Evolutionary conservation across 306 rosid species (phyloP).

Genomic region (Lathyrus oleraceus): DNA sequence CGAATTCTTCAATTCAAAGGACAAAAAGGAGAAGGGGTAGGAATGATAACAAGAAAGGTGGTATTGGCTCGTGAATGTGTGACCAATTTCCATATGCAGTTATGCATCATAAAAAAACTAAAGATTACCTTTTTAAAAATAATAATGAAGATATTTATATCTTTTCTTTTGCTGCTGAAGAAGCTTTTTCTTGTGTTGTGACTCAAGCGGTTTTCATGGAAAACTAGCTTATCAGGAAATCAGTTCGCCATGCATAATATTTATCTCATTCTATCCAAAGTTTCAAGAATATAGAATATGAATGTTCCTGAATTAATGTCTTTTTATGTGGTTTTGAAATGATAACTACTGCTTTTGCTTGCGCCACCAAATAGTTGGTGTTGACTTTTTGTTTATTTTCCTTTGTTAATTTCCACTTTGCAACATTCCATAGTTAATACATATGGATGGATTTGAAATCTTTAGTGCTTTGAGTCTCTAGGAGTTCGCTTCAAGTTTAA

Average conservation of each 20-base stretch:
- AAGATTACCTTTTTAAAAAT: neutral
- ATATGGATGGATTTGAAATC: constrained; percentile 45
- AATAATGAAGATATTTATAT: neutral
- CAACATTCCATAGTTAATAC: constrained; percentile 25
- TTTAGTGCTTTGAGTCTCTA: constrained; percentile 44
- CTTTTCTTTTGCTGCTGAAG: constrained; percentile 13
- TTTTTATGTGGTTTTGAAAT: constrained; percentile 27
- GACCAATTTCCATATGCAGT: constrained; percentile 8
- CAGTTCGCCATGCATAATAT: too few species aligned
- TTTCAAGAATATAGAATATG: too few species aligned
- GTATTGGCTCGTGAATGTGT: too few species aligned
- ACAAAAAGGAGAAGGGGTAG: too few species aligned
- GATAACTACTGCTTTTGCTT: too few species aligned
- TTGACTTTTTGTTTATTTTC: constrained; percentile 3
- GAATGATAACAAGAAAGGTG: too few species aligned
- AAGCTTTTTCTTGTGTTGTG: constrained; percentile 5
- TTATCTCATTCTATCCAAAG: too few species aligned
- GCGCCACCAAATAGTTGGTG: too few species aligned
- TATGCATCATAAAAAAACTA: neutral
- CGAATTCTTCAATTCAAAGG: too few species aligned
- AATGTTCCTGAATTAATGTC: too few species aligned
- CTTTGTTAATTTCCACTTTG: constrained; percentile 8
- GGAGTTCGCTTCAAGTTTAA: constrained; percentile 43
- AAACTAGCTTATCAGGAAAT: too few species aligned
- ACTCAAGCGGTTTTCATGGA: too few species aligned